These are phyloP conservation scores for Vitis amurensis DNA, from an alignment of 164 flowering plant genomes.

Conservation along the genomic window DNA sequence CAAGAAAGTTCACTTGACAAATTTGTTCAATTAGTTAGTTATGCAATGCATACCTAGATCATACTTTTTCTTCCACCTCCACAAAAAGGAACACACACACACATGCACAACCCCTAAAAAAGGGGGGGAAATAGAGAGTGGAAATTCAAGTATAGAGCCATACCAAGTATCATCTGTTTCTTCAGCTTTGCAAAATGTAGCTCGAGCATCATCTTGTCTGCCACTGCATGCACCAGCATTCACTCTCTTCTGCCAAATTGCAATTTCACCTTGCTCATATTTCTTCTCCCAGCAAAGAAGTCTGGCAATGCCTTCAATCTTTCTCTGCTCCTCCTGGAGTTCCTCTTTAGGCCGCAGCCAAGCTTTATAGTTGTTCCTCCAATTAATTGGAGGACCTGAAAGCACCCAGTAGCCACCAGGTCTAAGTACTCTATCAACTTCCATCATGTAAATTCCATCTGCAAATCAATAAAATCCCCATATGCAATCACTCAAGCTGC, in stretches of 20 bases:
- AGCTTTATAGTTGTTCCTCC: conserved; percentile 65
- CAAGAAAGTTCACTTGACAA: no score
- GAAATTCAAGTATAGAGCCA: conserved; percentile 11
- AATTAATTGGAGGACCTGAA: conserved; percentile 91
- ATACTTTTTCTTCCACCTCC: background rate
- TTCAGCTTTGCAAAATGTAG: conserved; percentile 46
- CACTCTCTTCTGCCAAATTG: conserved; percentile 74
- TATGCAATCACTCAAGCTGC: background rate
- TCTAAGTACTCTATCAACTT: conserved; percentile 90
- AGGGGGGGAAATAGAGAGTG: background rate
- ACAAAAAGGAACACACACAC: background rate
- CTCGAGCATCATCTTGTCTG: conserved; percentile 42
- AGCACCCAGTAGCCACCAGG: conserved; percentile 96
- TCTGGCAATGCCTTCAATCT: conserved; percentile 73
- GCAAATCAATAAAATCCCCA: conserved; percentile 19
- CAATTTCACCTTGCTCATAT: conserved; percentile 69
- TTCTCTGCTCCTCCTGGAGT: conserved; percentile 73
- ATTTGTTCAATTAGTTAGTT: no score
- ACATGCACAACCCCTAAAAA: background rate
- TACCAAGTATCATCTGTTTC: conserved; percentile 81
- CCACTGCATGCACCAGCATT: conserved; percentile 57
- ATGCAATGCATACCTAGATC: no score
- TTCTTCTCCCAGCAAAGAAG: conserved; percentile 87
- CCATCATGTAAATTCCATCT: conserved; percentile 90
- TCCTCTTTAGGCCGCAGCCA: conserved; percentile 88